These are phyloP conservation scores for Suillus bovinus DNA, from an alignment of 768 basidiomycete genomes.

Conservation along the genomic window DNA sequence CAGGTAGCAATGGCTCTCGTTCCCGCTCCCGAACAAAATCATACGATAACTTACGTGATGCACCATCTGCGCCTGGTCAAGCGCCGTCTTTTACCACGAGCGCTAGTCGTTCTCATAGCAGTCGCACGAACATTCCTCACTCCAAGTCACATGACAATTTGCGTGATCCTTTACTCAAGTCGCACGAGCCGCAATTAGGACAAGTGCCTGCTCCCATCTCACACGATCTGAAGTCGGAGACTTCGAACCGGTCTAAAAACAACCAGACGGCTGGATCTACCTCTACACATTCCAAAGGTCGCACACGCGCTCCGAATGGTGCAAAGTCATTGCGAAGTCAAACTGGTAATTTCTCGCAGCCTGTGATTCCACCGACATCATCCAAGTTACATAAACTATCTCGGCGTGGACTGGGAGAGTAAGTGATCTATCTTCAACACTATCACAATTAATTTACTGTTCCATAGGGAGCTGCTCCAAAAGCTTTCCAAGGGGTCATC, in stretches of 20 bases:
- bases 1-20: slow-evolving; percentile 17
- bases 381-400: slow-evolving; percentile 20
- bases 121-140: background rate
- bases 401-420: slow-evolving; percentile 30
- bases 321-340: slow-evolving; percentile 11
- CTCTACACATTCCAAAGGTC: slow-evolving; percentile 4
- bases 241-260: slow-evolving; percentile 4
- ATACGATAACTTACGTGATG: slow-evolving; percentile 23
- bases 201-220: background rate
- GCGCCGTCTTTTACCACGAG: slow-evolving; percentile 7
- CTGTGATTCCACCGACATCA: slow-evolving; percentile 32
- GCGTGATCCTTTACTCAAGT: background rate
- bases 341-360: slow-evolving; percentile 22
- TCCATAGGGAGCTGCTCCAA: slow-evolving; percentile 30
- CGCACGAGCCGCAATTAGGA: background rate
- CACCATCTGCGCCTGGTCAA: slow-evolving; percentile 14
- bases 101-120: slow-evolving; percentile 5
- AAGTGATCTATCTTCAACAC: slow-evolving; percentile 13
- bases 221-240: background rate
- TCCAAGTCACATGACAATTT: slow-evolving; percentile 5
- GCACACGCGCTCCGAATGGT: background rate
- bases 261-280: slow-evolving; percentile 2
- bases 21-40: slow-evolving; percentile 24
- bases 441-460: slow-evolving; percentile 8
- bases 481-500: slow-evolving; percentile 24